These are phyloP conservation scores for Debaryomyces coudertii DNA, from an alignment of 1,139 yeast genomes.

Conservation along the genomic window DNA sequence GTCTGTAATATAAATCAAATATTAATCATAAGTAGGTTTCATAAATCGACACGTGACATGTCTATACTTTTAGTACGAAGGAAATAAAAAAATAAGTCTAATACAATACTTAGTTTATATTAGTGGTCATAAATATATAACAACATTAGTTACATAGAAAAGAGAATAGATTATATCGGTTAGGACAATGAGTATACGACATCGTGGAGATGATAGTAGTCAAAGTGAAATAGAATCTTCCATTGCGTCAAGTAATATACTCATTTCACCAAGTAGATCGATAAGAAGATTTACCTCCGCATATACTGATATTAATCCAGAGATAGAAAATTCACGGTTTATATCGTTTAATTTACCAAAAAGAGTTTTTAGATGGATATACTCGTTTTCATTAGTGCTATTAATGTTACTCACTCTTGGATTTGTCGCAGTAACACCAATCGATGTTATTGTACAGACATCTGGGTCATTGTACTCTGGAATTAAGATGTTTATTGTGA, in stretches of 20 bases:
- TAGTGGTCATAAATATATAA: background rate
- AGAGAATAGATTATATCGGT: background rate
- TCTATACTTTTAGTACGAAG: too few species aligned
- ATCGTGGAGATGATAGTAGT: background rate
- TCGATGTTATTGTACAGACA: constrained; percentile 76
- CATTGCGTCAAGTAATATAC: constrained; percentile 2
- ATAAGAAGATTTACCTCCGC: constrained; percentile 7
- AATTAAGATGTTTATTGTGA: constrained; percentile 73
- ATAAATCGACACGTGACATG: background rate
- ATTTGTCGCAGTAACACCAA: constrained; percentile 66
- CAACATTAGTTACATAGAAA: background rate
- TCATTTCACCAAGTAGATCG: constrained; percentile 1
- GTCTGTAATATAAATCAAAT: background rate
- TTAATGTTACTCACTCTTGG: constrained; percentile 55
- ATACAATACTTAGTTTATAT: background rate
- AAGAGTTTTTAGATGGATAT: constrained; percentile 51
- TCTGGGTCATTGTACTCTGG: constrained; percentile 55
- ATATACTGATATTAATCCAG: constrained; percentile 6
- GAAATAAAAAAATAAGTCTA: background rate
- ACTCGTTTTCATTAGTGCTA: constrained; percentile 57
- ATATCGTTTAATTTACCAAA: constrained; percentile 33
- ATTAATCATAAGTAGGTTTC: background rate
- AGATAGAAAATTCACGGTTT: background rate
- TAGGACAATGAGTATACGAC: constrained; percentile 2
- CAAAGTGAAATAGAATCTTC: constrained; percentile 3